Percentiles rank a stretch among this genome's conserved stretches.
Conservation (phyloP, 2,329 filamentous ascomycete species). For the Fusarium cyanostomum region DNA sequence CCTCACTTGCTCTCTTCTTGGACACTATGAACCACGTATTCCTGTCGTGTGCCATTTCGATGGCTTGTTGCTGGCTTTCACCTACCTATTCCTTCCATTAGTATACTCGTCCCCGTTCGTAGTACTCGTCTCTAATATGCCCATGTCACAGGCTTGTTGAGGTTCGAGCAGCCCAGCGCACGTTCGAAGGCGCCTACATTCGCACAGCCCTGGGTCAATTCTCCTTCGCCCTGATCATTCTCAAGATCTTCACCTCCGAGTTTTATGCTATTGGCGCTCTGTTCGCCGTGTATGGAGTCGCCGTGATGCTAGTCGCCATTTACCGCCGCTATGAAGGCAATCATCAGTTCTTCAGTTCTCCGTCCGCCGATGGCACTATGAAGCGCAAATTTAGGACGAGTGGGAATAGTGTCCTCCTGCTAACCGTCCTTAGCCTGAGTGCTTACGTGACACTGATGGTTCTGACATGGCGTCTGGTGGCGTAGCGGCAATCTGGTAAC, state of each 20-base stretch:
- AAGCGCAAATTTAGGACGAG: constrained; percentile 70
- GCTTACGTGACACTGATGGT: constrained; percentile 67
- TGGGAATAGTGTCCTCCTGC: constrained; percentile 68
- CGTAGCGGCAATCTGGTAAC: constrained; percentile 14
- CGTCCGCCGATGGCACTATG: constrained; percentile 45
- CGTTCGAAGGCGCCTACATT: constrained; percentile 97
- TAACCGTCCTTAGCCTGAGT: constrained; percentile 65
- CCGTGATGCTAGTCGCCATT: constrained; percentile 82
- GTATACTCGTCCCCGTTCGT: not conserved
- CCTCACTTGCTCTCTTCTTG: not conserved
- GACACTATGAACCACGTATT: not conserved
- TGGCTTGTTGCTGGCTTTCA: not conserved
- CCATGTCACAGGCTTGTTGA: constrained; percentile 74
- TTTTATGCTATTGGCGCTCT: constrained; percentile 98
- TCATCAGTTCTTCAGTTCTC: constrained; percentile 82
- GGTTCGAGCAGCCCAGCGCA: constrained; percentile 92
- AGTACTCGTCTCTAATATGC: not conserved
- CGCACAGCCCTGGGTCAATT: constrained; percentile 95
- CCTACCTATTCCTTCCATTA: not conserved
- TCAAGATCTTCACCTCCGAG: constrained; percentile 93
- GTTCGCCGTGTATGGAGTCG: constrained; percentile 90
- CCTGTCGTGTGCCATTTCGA: not conserved
- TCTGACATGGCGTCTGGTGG: constrained; percentile 60
- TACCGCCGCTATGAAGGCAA: constrained; percentile 93
- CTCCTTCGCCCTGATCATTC: constrained; percentile 89